Base-by-base conservation (phyloP, 2,329 filamentous ascomycete genomes). In the Aspergillus alliaceus region DNA sequence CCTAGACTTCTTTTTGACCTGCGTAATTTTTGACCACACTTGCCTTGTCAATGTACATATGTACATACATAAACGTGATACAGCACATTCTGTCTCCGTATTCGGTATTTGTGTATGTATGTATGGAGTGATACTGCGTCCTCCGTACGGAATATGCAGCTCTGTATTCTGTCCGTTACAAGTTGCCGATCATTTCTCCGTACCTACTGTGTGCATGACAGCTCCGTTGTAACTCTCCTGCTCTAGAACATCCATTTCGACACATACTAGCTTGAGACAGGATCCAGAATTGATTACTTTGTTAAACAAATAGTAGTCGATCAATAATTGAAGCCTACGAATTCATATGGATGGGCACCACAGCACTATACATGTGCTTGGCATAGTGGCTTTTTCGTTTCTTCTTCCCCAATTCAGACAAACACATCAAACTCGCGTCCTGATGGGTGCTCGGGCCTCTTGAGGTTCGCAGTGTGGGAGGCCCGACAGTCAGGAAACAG, bases 401-500 rank as follows among this genome's bases (percentile, higher is more conserved):
- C 31, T 32, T 20, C 42, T 49, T 25, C 54, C 29, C 8, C 29
- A 25, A 14, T 29, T 22, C 14, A 35, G 40, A 42, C 35, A 53
- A 27, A 50, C 20, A 32, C 24, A 15, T 49, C 32, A 57, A 60
- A 62, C 61, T 60, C 53, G 20, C 24, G 3, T n/a, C 14, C 15
- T n/a, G 14, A 27, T 25, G 31, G 22, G 51, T 59, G 63, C 62
- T 64, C 62, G 59, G 68, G 48, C 67, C 64, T 47, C 47, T 49
- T 59, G 49, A 53, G 59, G 64, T 67, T 66, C 62, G 66, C 59
- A 64, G 65, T 56, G 52, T 62, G 57, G 56, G 53, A 65, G 67
- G 67, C 69, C 70, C 70, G 69, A 71, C 69, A 72, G 64, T 68
- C 65, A 69, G 70, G 70, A 72, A 70, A 56, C 69, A 68, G 64